Evolutionary conservation across 805 yeast species (phyloP), one percentile per base, ranked within the genome.

Genomic region (Kazachstania bromeliacearum): DNA sequence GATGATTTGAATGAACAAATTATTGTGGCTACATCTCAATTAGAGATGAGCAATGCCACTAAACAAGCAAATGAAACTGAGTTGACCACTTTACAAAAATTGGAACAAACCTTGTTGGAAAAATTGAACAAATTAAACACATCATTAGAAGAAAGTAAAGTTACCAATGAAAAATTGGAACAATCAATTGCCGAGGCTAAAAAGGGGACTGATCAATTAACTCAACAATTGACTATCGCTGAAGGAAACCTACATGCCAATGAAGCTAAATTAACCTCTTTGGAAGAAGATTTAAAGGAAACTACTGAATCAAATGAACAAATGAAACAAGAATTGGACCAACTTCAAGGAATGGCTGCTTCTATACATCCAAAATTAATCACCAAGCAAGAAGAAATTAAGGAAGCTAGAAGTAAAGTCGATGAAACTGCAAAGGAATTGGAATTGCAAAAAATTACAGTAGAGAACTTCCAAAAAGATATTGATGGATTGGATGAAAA

Each of bases 241-340:
- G 95, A 87, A 56, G 94, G 94, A 10, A 80, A 74, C 46, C 71
- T 73, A 48, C 81, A 83, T 54, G 75, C 82, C 5, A 69, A 77
- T 31, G 83, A 83, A 39, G 57, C 75, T 0, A 76, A 79, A 44
- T 64, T 80, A 43, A 75, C 75, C 44, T 72, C 70, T 28, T 62
- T 79, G 35, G 80, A 80, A 47, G 55, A 68, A 4, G 69, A 71
- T n/a, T 63, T 79, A 32, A 84, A 79, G 35, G 75, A 72, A 33
- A 70, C 79, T 12, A 84, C 82, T 57, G 72, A 73, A 48, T 73
- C 73, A 45, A 83, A 81, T 45, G 66, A 75, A 12, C 52, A 70
- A 2, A 60, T 81, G 48, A 80, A 78, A 47, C 89, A 82, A 44
- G 75, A 72, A 43, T 67, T 87, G 36, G 78, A 79, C n/a, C 60